These are phyloP conservation scores for Kluyveromyces marxianus DNA, from an alignment of 1,139 yeast species.

Conservation along the genomic window DNA sequence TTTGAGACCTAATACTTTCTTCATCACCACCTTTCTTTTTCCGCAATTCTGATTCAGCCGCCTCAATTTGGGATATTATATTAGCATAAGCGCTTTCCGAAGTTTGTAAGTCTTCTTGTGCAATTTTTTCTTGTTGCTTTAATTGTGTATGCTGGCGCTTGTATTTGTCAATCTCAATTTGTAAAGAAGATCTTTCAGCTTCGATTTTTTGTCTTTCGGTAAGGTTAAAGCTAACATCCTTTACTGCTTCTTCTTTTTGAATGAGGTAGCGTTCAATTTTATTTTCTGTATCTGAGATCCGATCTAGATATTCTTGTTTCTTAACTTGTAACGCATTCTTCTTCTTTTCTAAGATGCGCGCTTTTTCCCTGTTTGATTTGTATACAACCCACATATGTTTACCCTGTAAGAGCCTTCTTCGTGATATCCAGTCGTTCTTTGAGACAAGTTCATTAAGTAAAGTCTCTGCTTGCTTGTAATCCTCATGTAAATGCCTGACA, in stretches of 20 bases:
- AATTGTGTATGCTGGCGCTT: constrained; percentile 18
- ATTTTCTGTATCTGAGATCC: constrained; percentile 14
- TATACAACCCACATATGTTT: constrained; percentile 57
- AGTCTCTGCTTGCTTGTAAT: constrained; percentile 31
- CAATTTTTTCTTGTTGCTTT: constrained; percentile 24
- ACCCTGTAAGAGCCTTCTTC: constrained; percentile 45
- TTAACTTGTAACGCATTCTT: constrained; percentile 21
- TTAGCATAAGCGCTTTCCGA: constrained; percentile 16
- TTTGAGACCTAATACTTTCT: constrained; percentile 14
- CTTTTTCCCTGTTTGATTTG: constrained; percentile 23
- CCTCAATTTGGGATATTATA: too few species aligned
- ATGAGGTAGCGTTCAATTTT: constrained; percentile 21
- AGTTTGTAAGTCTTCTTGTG: constrained; percentile 28
- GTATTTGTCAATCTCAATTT: constrained; percentile 17
- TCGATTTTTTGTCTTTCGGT: constrained; percentile 20
- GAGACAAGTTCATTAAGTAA: constrained; percentile 28
- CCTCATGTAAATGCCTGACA: constrained; percentile 24
- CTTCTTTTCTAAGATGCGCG: constrained; percentile 22
- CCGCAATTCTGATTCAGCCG: constrained; percentile 32
- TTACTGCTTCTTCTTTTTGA: constrained; percentile 15
- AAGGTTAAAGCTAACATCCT: constrained; percentile 24
- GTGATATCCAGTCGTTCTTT: constrained; percentile 35
- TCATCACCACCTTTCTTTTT: constrained; percentile 36
- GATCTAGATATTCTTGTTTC: constrained; percentile 21
- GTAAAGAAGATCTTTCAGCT: constrained; percentile 19